Conservation (phyloP, 2,329 filamentous ascomycete genomes). For the Rhexocercosporidium sp. region DNA sequence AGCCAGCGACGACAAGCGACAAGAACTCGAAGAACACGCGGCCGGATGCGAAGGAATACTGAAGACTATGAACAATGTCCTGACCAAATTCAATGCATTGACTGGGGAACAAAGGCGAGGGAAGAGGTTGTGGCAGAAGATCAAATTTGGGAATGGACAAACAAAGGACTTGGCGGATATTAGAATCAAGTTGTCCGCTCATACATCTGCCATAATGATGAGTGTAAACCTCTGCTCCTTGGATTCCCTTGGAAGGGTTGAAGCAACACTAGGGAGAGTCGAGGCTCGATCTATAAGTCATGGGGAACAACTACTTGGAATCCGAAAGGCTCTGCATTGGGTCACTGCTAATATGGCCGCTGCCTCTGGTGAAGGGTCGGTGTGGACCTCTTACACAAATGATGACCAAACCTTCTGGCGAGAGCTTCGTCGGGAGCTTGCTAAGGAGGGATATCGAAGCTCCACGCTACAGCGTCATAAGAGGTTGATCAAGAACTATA, state of each 20-base stretch:
- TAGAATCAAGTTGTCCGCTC: constrained; percentile 20
- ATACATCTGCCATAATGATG: constrained; percentile 26
- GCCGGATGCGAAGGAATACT: constrained; percentile 20
- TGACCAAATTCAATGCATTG: constrained; percentile 28
- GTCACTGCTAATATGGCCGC: constrained; percentile 14
- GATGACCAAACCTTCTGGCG: constrained; percentile 59
- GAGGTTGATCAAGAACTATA: constrained; percentile 40
- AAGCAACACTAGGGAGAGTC: constrained; percentile 9
- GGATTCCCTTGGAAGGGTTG: constrained; percentile 20
- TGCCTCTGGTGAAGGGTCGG: constrained; percentile 23
- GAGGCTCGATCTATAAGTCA: not conserved
- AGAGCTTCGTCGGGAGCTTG: constrained; percentile 58
- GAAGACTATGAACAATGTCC: constrained; percentile 17
- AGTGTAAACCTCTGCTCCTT: constrained; percentile 25
- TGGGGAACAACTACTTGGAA: constrained; percentile 14
- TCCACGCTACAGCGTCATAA: constrained; percentile 59
- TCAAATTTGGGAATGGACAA: constrained; percentile 29
- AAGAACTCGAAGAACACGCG: constrained; percentile 21
- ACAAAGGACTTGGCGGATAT: constrained; percentile 25
- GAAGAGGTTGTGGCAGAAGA: constrained; percentile 22
- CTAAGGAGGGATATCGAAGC: constrained; percentile 59
- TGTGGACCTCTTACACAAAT: constrained; percentile 38
- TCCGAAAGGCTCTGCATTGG: constrained; percentile 18
- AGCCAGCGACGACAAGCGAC: constrained; percentile 13
- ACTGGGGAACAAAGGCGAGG: constrained; percentile 21